phyloP scores from a whole-genome alignment of 345 rosid genomes.

The Populus tremula region DNA sequence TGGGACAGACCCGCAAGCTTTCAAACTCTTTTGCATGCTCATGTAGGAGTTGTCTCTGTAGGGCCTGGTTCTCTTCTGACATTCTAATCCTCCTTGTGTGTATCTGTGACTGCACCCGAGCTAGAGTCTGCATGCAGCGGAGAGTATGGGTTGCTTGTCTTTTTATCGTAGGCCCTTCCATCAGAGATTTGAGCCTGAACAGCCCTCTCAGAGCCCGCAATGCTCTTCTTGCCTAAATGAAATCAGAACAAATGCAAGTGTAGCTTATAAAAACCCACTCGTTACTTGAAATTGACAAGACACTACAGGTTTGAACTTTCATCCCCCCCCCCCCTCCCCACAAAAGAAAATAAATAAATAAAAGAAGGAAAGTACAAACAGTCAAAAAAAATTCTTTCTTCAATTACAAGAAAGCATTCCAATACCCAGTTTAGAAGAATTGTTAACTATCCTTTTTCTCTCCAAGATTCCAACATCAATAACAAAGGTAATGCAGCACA shows the following conservation, averaged over 20 bases:
- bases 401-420: not conserved
- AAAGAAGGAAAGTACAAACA: not conserved
- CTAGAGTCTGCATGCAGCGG: conserved; percentile 81
- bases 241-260: conserved; percentile 7
- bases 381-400: not conserved
- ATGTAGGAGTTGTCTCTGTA: conserved; percentile 82
- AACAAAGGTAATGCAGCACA: not conserved
- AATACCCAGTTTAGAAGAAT: not conserved
- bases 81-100: conserved; percentile 70
- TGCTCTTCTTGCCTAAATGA: conserved; percentile 77
- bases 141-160: conserved; percentile 80
- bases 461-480: not conserved
- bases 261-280: conserved; percentile 1
- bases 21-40: conserved; percentile 84
- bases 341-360: not conserved
- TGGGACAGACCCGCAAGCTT: conserved; percentile 49
- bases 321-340: not conserved
- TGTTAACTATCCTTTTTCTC: not conserved
- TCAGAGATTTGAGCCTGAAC: conserved; percentile 70
- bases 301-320: not conserved
- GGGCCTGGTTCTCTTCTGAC: conserved; percentile 91
- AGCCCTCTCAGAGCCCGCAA: conserved; percentile 80
- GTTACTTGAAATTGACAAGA: not conserved
- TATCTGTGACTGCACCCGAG: conserved; percentile 87
- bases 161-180: conserved; percentile 82